A percentile compares a stretch with the other conserved stretches of the same genome.
These are phyloP conservation scores for Eremochloa ophiuroides DNA, from an alignment of 176 grass and related monocot genomes.

Conservation along the genomic window DNA sequence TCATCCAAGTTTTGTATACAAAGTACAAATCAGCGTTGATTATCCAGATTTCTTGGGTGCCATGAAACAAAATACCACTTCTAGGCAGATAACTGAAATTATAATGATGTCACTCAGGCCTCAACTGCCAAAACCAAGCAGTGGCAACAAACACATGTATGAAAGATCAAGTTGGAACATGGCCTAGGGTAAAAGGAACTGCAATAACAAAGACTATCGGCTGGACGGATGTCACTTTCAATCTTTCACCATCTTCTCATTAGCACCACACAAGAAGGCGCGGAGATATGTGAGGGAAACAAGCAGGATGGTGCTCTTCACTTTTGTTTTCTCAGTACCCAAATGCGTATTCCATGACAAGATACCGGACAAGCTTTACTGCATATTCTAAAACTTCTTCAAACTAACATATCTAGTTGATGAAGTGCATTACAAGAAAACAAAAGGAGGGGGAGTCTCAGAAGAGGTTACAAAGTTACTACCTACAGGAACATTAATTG, in stretches of 20 bases:
- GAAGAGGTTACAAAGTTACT: background rate
- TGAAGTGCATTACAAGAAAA: conserved; percentile 37
- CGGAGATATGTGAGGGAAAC: background rate
- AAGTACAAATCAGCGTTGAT: background rate
- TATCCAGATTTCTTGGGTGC: conserved; percentile 16
- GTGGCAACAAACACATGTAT: conserved; percentile 27
- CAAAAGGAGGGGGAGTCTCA: conserved; percentile 2
- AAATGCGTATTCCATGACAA: conserved; percentile 12
- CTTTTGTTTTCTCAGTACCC: background rate
- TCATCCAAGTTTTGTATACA: background rate
- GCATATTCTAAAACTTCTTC: conserved; percentile 4
- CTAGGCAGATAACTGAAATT: conserved; percentile 20
- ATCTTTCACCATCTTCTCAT: conserved; percentile 16
- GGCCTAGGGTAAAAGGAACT: conserved; percentile 24
- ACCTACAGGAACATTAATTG: conserved; percentile 18
- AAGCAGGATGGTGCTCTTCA: conserved; percentile 6
- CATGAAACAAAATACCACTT: conserved; percentile 4
- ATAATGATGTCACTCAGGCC: conserved; percentile 16
- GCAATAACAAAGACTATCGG: conserved; percentile 20
- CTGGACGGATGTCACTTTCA: conserved; percentile 37
- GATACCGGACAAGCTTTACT: background rate
- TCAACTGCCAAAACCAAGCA: conserved; percentile 21
- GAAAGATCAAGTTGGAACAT: conserved; percentile 30
- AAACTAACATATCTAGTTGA: background rate
- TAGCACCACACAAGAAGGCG: conserved; percentile 18